Percentiles rank a stretch among this genome's conserved stretches.
These are phyloP conservation scores for Dalbergia cochinchinensis DNA, from an alignment of 306 rosid species.

Conservation along the genomic window DNA sequence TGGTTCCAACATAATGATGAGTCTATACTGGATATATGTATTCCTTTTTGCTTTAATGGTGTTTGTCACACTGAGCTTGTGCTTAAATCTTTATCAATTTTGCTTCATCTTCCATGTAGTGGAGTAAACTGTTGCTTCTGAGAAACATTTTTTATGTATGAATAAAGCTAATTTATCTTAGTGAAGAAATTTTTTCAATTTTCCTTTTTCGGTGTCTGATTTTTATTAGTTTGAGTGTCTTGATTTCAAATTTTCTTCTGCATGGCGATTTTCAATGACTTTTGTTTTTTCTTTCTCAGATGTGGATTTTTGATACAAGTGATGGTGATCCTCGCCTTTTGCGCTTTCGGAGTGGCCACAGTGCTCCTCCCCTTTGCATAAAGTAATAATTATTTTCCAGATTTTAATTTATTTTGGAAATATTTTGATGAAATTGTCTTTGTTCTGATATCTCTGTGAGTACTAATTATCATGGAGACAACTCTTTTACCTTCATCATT, in stretches of 20 bases:
- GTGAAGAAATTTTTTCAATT: conserved; percentile 4
- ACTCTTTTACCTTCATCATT: not conserved
- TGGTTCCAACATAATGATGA: not conserved
- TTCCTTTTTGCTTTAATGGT: conserved; percentile 24
- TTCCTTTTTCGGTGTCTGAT: not conserved
- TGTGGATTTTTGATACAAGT: conserved; percentile 96
- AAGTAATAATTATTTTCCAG: conserved; percentile 62
- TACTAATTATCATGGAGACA: conserved; percentile 5
- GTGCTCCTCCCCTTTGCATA: conserved; percentile 96
- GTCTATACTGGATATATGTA: not conserved
- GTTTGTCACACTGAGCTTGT: conserved; percentile 12
- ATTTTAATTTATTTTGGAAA: conserved; percentile 37
- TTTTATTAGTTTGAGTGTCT: conserved; percentile 18
- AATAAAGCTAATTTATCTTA: not conserved
- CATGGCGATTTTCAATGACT: not conserved
- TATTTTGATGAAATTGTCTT: not conserved
- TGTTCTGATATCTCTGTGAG: not conserved
- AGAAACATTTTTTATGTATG: not conserved
- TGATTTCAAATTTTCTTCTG: not conserved
- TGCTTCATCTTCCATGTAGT: conserved; percentile 13
- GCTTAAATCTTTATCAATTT: not conserved
- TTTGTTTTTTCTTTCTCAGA: conserved; percentile 51
- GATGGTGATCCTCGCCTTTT: conserved; percentile 94
- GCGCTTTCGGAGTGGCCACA: conserved; percentile 92
- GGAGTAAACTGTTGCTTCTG: not conserved